A percentile compares a stretch with the other conserved stretches of the same genome.
Conservation (phyloP, 2,329 filamentous ascomycete species). For the Thermoascus crustaceus region DNA sequence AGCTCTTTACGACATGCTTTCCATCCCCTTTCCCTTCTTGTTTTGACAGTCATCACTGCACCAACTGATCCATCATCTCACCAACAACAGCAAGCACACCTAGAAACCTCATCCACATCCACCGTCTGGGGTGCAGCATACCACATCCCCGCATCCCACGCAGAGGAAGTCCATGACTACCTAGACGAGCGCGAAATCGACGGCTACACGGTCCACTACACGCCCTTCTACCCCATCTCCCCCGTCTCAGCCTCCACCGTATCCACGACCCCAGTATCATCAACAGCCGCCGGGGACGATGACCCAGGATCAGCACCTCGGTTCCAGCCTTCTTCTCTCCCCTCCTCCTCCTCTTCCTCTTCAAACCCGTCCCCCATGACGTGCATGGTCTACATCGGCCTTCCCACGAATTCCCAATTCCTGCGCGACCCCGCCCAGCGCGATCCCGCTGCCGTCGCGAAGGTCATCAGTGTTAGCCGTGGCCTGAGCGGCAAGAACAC, state of each 20-base stretch:
- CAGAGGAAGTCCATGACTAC: slow-evolving; percentile 76
- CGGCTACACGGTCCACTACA: slow-evolving; percentile 89
- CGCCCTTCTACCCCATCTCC: slow-evolving; percentile 63
- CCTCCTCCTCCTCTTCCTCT: slow-evolving; percentile 21
- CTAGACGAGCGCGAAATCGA: slow-evolving; percentile 97
- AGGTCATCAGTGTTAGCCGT: slow-evolving; percentile 66
- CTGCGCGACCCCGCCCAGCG: slow-evolving; percentile 50
- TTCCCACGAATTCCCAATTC: slow-evolving; percentile 89
- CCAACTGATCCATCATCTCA: background rate
- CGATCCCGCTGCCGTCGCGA: slow-evolving; percentile 66
- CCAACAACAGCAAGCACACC: slow-evolving; percentile 22
- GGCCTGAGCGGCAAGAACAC: slow-evolving; percentile 85
- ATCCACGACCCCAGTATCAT: background rate
- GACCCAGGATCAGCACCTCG: too few relatives aligned
- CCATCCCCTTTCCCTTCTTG: too few relatives aligned
- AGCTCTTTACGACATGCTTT: too few relatives aligned
- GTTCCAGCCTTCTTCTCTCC: too few relatives aligned
- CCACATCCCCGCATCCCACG: slow-evolving; percentile 64
- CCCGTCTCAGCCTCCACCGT: slow-evolving; percentile 6
- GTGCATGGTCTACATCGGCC: slow-evolving; percentile 85
- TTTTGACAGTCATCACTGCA: background rate
- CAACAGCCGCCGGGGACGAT: slow-evolving; percentile 11
- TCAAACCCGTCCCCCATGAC: slow-evolving; percentile 37
- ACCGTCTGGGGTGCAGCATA: slow-evolving; percentile 89
- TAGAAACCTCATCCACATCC: slow-evolving; percentile 29